Evolutionary conservation across 2,329 filamentous ascomycete species (phyloP).

Genomic region (Diaporthe humulicola): DNA sequence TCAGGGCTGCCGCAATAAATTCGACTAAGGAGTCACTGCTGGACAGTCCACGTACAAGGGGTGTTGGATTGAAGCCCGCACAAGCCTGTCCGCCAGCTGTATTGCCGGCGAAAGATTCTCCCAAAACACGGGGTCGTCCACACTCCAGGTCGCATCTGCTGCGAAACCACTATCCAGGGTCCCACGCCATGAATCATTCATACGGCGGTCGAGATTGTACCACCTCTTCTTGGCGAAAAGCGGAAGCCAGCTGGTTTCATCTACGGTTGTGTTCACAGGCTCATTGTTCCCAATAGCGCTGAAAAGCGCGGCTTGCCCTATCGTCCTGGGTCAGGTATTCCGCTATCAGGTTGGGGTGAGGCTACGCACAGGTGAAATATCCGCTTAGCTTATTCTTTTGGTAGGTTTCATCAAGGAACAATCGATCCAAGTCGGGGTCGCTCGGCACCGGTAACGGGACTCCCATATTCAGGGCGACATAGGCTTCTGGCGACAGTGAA

Average conservation of each 20-base stretch:
- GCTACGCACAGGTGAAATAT: neutral
- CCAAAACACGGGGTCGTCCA: conserved; percentile 26
- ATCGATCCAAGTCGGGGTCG: neutral
- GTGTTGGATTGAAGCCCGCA: neutral
- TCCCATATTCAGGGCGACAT: neutral
- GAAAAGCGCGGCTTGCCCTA: conserved; percentile 14
- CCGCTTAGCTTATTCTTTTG: neutral
- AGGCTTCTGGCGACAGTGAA: neutral
- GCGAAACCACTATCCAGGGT: neutral
- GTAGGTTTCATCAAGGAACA: neutral
- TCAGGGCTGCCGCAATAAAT: too few species aligned
- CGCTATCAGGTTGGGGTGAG: neutral
- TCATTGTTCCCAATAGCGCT: neutral
- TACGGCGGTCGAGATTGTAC: neutral
- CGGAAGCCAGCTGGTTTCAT: conserved; percentile 11
- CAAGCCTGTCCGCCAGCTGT: conserved; percentile 5
- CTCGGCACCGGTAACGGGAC: neutral
- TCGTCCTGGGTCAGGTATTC: neutral
- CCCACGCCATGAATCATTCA: neutral
- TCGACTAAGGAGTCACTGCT: neutral
- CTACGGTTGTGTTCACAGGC: neutral
- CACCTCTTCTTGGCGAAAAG: conserved; percentile 10
- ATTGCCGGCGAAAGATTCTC: neutral
- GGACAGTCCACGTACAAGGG: conserved; percentile 13
- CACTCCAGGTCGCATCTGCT: conserved; percentile 19